These are phyloP conservation scores for Sporothrix variecibatus DNA, from an alignment of 2,329 filamentous ascomycete genomes.

Conservation along the genomic window DNA sequence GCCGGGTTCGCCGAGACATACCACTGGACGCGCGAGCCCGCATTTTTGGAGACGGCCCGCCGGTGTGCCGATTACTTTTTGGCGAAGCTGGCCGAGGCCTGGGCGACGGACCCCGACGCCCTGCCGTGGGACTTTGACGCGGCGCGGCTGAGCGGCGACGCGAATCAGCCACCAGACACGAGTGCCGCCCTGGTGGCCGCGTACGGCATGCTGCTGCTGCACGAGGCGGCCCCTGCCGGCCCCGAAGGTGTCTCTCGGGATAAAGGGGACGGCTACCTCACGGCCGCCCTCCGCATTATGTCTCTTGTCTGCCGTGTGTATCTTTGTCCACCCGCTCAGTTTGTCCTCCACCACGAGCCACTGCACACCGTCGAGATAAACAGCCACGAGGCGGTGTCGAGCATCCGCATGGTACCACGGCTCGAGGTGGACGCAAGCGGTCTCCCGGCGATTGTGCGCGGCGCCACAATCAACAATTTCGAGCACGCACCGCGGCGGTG, in stretches of 20 bases:
- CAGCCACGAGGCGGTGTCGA: too few relatives aligned
- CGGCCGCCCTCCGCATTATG: conserved; percentile 36
- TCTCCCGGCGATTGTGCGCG: conserved; percentile 33
- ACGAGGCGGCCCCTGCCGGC: conserved; percentile 36
- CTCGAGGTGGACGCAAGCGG: not conserved
- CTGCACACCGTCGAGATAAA: conserved; percentile 21
- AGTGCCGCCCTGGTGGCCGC: conserved; percentile 44
- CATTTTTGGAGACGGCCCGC: conserved; percentile 48
- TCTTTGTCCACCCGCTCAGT: conserved; percentile 24
- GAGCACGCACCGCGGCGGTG: conserved; percentile 31
- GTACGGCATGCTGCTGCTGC: conserved; percentile 45
- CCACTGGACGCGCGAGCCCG: conserved; percentile 48
- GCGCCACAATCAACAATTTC: conserved; percentile 37
- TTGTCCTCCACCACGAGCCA: conserved; percentile 26
- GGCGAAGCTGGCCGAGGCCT: conserved; percentile 36
- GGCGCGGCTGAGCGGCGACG: not conserved
- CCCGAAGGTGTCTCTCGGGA: too few relatives aligned
- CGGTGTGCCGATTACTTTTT: conserved; percentile 54
- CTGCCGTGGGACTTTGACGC: conserved; percentile 33
- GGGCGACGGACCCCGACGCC: conserved; percentile 30
- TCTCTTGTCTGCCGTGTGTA: conserved; percentile 34
- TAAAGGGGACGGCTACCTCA: conserved; percentile 31
- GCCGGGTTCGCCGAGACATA: conserved; percentile 53
- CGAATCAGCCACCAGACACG: conserved; percentile 36
- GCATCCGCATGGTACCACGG: not conserved